Evolutionary conservation across 768 basidiomycete genomes (phyloP), one percentile per base, ranked within the genome.

Genomic region (Coprinopsis sp.): DNA sequence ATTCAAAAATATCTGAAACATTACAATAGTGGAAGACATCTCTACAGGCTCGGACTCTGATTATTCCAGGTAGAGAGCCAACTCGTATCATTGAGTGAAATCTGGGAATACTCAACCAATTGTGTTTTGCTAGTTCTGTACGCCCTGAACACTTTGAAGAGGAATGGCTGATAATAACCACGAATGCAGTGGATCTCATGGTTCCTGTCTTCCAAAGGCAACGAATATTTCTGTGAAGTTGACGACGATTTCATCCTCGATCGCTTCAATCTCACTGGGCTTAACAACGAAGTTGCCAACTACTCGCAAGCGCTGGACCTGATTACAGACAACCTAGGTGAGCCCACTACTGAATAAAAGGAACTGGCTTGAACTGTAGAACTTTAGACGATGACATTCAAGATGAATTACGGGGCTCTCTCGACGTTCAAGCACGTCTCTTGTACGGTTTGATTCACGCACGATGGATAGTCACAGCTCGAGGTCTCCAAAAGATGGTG

Each of bases 171-270:
- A 22, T 51, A 14, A 34, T 19, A 25, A 19, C 23, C 34, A 29
- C 11, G 13, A 22, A 37, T 44, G 44, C 53, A 94, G 91, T 97
- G 93, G 93, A 94, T 95, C 56, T 91, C 92, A 3, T 97, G 93
- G 93, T 96, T 97, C 60, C 73, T 97, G 4, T 90, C 91, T 18
- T 93, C 91, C 16, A 96, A 96, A 64, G 94, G 96, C 48, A 98
- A 99, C 64, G 96, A 99, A 71, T 99, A 99, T 72, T 98, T 97
- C 60, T 96, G 95, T 65, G 94, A 98, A 72, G 92, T 98, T 51
- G 96, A 97, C 63, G 96, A 98, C 61, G 95, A 98, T 67, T 98
- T 97, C 64, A 97, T 99, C 58, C 77, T 96, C 46, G 95, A 98
- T 69, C 81, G 94, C 43, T 97, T 99, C 79, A 98, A 99, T 67